Percentiles rank a stretch among this genome's conserved stretches.
These are phyloP conservation scores for Thraustochytrium sp. DNA, from an alignment of 352 stramenopile genomes.

Conservation along the genomic window DNA sequence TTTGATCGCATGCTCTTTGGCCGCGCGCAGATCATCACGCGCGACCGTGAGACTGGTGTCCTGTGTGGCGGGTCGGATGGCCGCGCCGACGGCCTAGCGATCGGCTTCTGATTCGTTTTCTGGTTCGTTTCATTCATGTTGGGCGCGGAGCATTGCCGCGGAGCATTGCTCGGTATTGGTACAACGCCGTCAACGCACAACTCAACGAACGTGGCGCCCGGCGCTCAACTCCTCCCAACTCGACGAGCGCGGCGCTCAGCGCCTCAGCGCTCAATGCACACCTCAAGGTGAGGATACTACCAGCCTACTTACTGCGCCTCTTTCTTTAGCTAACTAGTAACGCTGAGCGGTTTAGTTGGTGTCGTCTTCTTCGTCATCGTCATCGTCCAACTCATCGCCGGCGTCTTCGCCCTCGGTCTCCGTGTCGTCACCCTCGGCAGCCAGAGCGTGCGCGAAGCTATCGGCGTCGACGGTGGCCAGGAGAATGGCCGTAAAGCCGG, in stretches of 20 bases:
- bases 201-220: too few relatives aligned
- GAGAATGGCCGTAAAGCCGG: background rate
- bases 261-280: too few relatives aligned
- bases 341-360: too few relatives aligned
- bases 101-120: conserved; percentile 69
- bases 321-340: too few relatives aligned
- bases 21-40: conserved; percentile 72
- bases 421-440: background rate
- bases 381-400: background rate
- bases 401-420: background rate
- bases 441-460: background rate
- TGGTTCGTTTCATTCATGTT: too few relatives aligned
- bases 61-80: conserved; percentile 89
- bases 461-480: background rate
- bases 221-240: too few relatives aligned
- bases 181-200: too few relatives aligned
- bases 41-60: conserved; percentile 70
- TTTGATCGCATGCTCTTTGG: conserved; percentile 59
- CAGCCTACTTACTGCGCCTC: too few relatives aligned
- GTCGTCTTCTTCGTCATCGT: background rate
- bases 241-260: too few relatives aligned
- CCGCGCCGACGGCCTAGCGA: conserved; percentile 84
- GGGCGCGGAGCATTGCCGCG: too few relatives aligned
- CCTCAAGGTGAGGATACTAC: too few relatives aligned
- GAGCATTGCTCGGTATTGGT: too few relatives aligned